phyloP scores from a whole-genome alignment of 139 green algal genomes.

The Picochlorum sp. region DNA sequence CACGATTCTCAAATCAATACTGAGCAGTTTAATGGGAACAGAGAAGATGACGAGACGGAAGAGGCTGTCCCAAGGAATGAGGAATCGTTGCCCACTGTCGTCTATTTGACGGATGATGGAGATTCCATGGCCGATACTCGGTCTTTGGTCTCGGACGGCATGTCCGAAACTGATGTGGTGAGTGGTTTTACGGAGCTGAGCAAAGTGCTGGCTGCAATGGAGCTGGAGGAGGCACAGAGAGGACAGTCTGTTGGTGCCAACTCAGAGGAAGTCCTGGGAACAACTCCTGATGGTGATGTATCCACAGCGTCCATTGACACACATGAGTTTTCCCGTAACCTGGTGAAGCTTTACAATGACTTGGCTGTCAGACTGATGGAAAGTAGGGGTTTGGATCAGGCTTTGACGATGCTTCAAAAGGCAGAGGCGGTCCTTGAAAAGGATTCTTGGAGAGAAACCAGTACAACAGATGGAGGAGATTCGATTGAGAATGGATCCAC shows the following conservation, averaged over 20 bases:
- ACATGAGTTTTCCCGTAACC: conserved; percentile 1
- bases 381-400: conserved; percentile 11
- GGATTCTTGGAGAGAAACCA: neutral
- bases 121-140: conserved; percentile 6
- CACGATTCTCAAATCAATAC: too few species aligned
- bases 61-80: neutral
- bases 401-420: conserved; percentile 14
- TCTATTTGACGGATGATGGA: conserved; percentile 18
- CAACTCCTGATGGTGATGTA: neutral
- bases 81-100: neutral
- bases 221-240: conserved; percentile 5
- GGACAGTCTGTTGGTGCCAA: neutral
- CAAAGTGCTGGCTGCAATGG: conserved; percentile 12
- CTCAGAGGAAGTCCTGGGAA: neutral
- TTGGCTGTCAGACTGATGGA: conserved; percentile 22
- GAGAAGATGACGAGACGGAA: too few species aligned
- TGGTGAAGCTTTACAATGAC: conserved; percentile 32
- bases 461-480: neutral
- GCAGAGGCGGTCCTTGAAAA: conserved; percentile 20
- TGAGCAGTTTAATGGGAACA: too few species aligned
- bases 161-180: conserved; percentile 2
- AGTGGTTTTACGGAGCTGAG: conserved; percentile 22
- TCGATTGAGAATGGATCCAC: neutral
- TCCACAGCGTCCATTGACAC: neutral
- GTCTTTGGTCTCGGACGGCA: conserved; percentile 19